Conservation (phyloP, 75 land plant species). For the Picea sitchensis region DNA sequence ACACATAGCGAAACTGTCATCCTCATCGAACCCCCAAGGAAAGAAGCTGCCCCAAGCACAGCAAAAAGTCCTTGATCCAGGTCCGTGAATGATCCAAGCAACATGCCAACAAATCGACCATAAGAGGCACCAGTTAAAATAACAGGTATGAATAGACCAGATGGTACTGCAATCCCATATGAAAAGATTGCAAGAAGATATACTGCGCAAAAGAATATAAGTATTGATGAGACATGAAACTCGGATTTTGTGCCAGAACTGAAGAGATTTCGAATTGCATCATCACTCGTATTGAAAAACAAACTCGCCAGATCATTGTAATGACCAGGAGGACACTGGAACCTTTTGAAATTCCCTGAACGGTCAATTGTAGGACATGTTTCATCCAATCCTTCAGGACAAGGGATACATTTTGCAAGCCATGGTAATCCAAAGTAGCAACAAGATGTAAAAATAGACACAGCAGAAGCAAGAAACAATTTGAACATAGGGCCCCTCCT, state of each 20-base stretch:
- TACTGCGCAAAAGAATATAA: slow-evolving; percentile 46
- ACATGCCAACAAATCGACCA: slow-evolving; percentile 36
- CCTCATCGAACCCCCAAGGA: slow-evolving; percentile 57
- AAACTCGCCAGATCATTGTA: slow-evolving; percentile 84
- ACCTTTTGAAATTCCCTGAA: slow-evolving; percentile 64
- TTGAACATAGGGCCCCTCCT: slow-evolving; percentile 25
- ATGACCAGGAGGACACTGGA: slow-evolving; percentile 55
- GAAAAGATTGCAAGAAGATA: slow-evolving; percentile 61
- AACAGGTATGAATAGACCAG: slow-evolving; percentile 65
- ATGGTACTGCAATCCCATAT: slow-evolving; percentile 77
- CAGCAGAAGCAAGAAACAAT: slow-evolving; percentile 19
- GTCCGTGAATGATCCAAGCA: slow-evolving; percentile 15
- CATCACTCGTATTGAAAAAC: slow-evolving; percentile 71
- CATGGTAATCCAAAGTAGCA: slow-evolving; percentile 34
- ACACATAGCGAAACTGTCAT: slow-evolving; percentile 54
- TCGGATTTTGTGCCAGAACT: slow-evolving; percentile 48
- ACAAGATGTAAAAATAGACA: slow-evolving; percentile 27
- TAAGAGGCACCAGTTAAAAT: slow-evolving; percentile 49
- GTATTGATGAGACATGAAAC: slow-evolving; percentile 38
- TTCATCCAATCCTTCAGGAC: slow-evolving; percentile 17
- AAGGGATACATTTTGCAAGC: slow-evolving; percentile 32
- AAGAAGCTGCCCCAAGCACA: slow-evolving; percentile 48
- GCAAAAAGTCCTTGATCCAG: slow-evolving; percentile 41
- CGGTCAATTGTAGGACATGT: slow-evolving; percentile 58
- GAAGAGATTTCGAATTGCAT: slow-evolving; percentile 66